Conservation (phyloP, 2,329 filamentous ascomycete species). For the Berkeleyomyces basicola region DNA sequence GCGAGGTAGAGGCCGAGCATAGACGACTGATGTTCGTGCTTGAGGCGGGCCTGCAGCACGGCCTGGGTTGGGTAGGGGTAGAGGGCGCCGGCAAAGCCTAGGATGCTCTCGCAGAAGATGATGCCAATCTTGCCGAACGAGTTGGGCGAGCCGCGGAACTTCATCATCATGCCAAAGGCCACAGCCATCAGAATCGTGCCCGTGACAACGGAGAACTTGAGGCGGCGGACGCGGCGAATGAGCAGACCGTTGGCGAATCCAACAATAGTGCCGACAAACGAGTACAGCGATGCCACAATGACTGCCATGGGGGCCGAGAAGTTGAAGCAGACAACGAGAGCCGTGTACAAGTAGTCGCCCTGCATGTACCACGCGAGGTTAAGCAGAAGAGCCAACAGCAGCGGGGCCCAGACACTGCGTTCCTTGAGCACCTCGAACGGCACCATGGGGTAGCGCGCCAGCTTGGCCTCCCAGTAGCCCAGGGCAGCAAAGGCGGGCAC, state of each 20-base stretch:
- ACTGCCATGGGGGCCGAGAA: slow-evolving; percentile 39
- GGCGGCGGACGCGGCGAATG: slow-evolving; percentile 37
- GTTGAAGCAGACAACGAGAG: slow-evolving; percentile 43
- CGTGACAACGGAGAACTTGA: slow-evolving; percentile 46
- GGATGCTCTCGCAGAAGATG: slow-evolving; percentile 43
- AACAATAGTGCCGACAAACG: slow-evolving; percentile 37
- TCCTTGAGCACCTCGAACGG: slow-evolving; percentile 45
- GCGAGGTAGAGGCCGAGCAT: slow-evolving; percentile 47
- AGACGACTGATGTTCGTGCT: slow-evolving; percentile 40
- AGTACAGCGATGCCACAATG: slow-evolving; percentile 42
- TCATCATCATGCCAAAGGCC: slow-evolving; percentile 48
- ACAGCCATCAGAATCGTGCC: slow-evolving; percentile 45
- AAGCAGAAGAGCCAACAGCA: slow-evolving; percentile 39
- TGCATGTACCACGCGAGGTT: slow-evolving; percentile 48
- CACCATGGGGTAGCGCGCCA: slow-evolving; percentile 35
- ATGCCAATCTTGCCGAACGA: slow-evolving; percentile 33
- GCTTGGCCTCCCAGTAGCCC: slow-evolving; percentile 28
- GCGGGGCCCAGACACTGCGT: slow-evolving; percentile 44
- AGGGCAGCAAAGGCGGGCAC: slow-evolving; percentile 33
- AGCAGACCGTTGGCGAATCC: slow-evolving; percentile 40
- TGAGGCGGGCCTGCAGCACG: slow-evolving; percentile 25
- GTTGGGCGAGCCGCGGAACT: slow-evolving; percentile 37
- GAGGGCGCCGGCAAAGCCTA: slow-evolving; percentile 46
- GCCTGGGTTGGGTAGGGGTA: slow-evolving; percentile 36
- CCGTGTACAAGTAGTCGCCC: slow-evolving; percentile 47